These are phyloP conservation scores for Brassica rapa DNA, from an alignment of 345 rosid genomes.

Conservation along the genomic window DNA sequence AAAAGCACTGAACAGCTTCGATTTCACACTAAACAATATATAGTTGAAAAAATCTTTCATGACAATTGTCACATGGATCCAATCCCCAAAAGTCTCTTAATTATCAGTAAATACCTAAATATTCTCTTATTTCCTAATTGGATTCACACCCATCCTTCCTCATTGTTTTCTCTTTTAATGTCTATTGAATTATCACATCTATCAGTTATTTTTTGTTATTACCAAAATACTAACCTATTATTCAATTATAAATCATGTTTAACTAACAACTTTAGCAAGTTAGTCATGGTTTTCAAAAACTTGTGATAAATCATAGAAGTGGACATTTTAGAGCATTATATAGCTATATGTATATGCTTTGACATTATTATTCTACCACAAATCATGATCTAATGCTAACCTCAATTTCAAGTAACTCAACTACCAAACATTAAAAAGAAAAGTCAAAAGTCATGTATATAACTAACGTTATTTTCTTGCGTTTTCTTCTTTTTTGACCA, in stretches of 20 bases:
- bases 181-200: conserved; percentile 19
- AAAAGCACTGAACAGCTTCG: conserved; percentile 8
- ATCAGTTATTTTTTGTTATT: background rate
- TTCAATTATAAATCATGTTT: background rate
- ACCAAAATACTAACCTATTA: background rate
- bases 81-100: background rate
- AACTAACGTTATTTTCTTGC: conserved; percentile 1
- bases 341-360: background rate
- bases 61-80: conserved; percentile 33
- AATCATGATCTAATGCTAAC: conserved; percentile 21
- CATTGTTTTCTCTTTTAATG: conserved; percentile 4
- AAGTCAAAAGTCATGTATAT: conserved; percentile 22
- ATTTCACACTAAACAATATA: conserved; percentile 38
- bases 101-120: background rate
- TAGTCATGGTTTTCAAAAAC: background rate
- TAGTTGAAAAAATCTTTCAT: conserved; percentile 14
- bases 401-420: conserved; percentile 36
- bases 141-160: conserved; percentile 1
- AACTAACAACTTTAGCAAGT: background rate
- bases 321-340: background rate
- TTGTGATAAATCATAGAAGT: conserved; percentile 6
- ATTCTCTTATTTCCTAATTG: conserved; percentile 1
- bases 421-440: conserved; percentile 25
- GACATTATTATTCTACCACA: conserved; percentile 4
- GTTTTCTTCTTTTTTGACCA: conserved; percentile 20